Evolutionary conservation across 148 eudicot species (phyloP).

Genomic region (Camellia lanceoleosa): DNA sequence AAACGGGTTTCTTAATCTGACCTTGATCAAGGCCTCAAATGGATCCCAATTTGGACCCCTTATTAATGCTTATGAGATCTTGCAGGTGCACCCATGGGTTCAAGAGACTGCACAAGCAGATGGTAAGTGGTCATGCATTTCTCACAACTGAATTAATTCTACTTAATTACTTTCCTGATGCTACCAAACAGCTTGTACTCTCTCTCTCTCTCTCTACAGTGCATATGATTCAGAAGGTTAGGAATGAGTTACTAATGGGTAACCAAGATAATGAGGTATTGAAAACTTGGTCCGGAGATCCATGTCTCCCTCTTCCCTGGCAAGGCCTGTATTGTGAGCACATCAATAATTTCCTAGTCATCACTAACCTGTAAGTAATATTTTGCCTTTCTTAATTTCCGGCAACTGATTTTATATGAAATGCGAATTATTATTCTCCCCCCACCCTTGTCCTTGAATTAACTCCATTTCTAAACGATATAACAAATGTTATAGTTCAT

Average conservation of each 20-base stretch:
- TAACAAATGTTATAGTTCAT: too few species aligned
- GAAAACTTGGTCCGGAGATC: conserved; percentile 45
- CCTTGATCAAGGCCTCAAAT: conserved; percentile 33
- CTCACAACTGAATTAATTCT: too few species aligned
- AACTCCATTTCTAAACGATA: too few species aligned
- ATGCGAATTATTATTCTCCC: background rate
- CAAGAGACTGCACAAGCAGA: too few species aligned
- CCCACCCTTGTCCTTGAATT: too few species aligned
- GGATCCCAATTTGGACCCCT: conserved; percentile 35
- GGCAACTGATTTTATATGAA: background rate
- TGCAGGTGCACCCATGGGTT: conserved; percentile 25
- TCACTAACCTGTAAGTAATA: conserved; percentile 40
- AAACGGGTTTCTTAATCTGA: conserved; percentile 33
- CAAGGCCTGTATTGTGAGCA: conserved; percentile 34
- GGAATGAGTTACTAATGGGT: conserved; percentile 29
- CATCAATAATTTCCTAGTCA: conserved; percentile 24
- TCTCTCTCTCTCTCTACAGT: conserved; percentile 25
- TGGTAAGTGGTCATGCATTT: background rate
- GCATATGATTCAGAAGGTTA: conserved; percentile 25
- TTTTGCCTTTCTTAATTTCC: background rate
- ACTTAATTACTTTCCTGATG: background rate
- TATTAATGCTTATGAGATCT: conserved; percentile 40
- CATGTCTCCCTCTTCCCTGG: conserved; percentile 51
- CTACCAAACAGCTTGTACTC: background rate
- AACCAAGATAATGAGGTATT: conserved; percentile 34